Evolutionary conservation across 139 green algal genomes (phyloP), one percentile per base, ranked within the genome.

Genomic region (Chlorella ohadii): DNA sequence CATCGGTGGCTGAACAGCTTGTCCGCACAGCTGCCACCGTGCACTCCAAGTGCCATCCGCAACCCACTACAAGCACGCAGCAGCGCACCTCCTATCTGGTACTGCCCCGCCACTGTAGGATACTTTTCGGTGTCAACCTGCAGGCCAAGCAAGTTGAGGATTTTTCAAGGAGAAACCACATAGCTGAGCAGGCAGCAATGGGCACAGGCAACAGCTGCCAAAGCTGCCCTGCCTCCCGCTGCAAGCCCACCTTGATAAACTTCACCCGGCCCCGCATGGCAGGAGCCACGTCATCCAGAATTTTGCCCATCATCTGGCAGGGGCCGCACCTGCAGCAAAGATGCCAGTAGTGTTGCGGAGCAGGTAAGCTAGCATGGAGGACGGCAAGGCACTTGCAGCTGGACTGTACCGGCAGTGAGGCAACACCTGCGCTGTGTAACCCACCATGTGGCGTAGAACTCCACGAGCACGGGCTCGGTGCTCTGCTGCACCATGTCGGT

Each of bases 71-170:
- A n/a, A n/a, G n/a, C n/a, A n/a, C n/a, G n/a, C n/a, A n/a, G n/a
- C n/a, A n/a, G 31, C 66, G 36, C 19, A 41, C 22, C 19, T 33
- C 22, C 4, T 5, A 72, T 27, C 19, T 33, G 28, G 79, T 96
- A 92, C 59, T 90, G 28, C 20, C 85, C 89, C 0, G 94, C 91
- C 3, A 98, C 56, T 4, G 72, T 73, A 0, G 88, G 89, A 71
- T 97, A 98, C 77, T 94, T 95, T 41, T 98, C 95, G 0, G 88
- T 95, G 83, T 98, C 94, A n/a, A 98, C 96, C 83, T 98, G 96
- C 47, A 96, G 90, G 27, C 51, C 44, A n/a, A n/a, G n/a, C n/a
- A n/a, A n/a, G n/a, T n/a, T n/a, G n/a, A n/a, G n/a, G n/a, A n/a
- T n/a, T n/a, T n/a, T 13, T 59, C 41, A 28, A 71, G 36, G 4